These are phyloP conservation scores for Coemansia sp. DNA, from an alignment of 192 early-diverging fungal genomes.

Conservation along the genomic window DNA sequence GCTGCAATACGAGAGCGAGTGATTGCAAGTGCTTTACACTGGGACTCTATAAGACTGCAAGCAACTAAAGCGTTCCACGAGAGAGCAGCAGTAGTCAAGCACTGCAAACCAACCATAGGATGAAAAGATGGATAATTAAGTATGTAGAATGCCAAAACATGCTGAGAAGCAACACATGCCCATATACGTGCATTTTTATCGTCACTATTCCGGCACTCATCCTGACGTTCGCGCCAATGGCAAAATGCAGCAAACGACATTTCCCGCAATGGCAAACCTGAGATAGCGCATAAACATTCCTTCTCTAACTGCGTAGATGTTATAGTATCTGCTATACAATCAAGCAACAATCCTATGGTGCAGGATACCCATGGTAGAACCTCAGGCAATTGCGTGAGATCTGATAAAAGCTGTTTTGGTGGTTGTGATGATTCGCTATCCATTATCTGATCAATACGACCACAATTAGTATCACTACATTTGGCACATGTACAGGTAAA, in stretches of 20 bases:
- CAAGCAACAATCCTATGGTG: constrained; percentile 3
- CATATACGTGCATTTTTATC: constrained; percentile 3
- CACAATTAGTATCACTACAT: constrained; percentile 15
- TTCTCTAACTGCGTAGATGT: not conserved
- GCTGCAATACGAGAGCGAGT: not conserved
- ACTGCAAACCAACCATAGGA: constrained; percentile 38
- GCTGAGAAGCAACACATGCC: constrained; percentile 28
- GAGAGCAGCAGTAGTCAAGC: constrained; percentile 32
- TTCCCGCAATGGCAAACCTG: constrained; percentile 3
- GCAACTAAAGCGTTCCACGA: constrained; percentile 22
- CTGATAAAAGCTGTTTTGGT: constrained; percentile 25
- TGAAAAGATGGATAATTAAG: constrained; percentile 19
- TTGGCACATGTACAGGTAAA: constrained; percentile 38
- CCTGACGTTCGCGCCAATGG: constrained; percentile 51
- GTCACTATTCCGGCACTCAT: constrained; percentile 35
- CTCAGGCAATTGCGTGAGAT: constrained; percentile 17
- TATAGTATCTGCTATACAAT: not conserved
- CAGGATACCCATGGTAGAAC: constrained; percentile 23
- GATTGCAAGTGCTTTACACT: constrained; percentile 1
- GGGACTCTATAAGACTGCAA: not conserved
- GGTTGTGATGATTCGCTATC: constrained; percentile 7
- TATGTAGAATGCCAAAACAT: constrained; percentile 42
- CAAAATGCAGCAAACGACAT: constrained; percentile 43
- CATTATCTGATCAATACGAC: constrained; percentile 27
- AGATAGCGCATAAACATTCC: constrained; percentile 1